Evolutionary conservation across 345 rosid genomes (phyloP).

Genomic region (Carallia brachiata): DNA sequence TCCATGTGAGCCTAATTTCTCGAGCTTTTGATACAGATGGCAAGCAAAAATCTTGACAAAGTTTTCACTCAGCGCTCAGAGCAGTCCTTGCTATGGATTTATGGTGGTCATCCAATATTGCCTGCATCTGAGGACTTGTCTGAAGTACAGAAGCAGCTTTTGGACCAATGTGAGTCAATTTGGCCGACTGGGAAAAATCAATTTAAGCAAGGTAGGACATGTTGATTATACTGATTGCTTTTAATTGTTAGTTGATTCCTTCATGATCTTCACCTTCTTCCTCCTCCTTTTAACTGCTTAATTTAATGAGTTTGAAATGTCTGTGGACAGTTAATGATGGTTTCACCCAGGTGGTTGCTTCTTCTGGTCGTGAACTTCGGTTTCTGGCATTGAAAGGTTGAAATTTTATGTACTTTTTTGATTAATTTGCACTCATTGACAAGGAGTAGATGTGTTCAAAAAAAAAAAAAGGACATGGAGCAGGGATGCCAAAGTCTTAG

Average conservation of each 20-base stretch:
- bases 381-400: slow-evolving; percentile 77
- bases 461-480: background rate
- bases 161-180: slow-evolving; percentile 52
- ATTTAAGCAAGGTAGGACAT: slow-evolving; percentile 48
- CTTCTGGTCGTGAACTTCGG: slow-evolving; percentile 55
- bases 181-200: slow-evolving; percentile 50
- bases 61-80: slow-evolving; percentile 42
- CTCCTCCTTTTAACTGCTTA: background rate
- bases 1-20: slow-evolving; percentile 17
- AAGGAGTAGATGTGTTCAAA: too few species aligned
- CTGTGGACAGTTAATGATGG: slow-evolving; percentile 38
- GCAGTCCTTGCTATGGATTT: slow-evolving; percentile 78
- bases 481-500: too few species aligned
- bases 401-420: background rate
- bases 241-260: background rate
- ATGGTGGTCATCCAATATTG: slow-evolving; percentile 84
- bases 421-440: background rate
- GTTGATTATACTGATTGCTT: background rate
- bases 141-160: slow-evolving; percentile 50
- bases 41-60: slow-evolving; percentile 46
- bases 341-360: slow-evolving; percentile 42
- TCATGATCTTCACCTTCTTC: background rate
- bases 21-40: slow-evolving; percentile 39
- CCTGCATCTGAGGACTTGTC: slow-evolving; percentile 59
- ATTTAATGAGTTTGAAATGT: slow-evolving; percentile 14